phyloP scores from a whole-genome alignment of 257 asterid genomes.

The Perilla frutescens region DNA sequence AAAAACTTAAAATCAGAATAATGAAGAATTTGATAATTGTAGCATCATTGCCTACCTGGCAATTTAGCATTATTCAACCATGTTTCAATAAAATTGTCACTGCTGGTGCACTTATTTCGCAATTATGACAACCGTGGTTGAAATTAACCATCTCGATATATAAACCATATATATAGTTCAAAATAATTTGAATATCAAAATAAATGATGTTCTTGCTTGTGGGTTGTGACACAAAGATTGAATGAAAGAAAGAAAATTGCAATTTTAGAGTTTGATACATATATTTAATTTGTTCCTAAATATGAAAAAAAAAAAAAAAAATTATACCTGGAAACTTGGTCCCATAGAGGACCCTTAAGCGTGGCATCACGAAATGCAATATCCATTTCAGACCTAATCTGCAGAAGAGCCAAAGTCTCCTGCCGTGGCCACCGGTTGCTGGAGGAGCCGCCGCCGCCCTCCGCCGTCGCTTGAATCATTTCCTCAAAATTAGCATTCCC shows the following conservation, averaged over 20 bases:
- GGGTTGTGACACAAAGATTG: no score
- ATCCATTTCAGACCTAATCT: conserved; percentile 54
- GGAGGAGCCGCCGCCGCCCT: conserved; percentile 33
- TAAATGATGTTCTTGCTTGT: no score
- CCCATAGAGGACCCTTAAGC: conserved; percentile 52
- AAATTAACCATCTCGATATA: not conserved
- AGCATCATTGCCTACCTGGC: not conserved
- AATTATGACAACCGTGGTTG: conserved; percentile 10
- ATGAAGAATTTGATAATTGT: not conserved
- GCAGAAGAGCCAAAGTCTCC: conserved; percentile 48
- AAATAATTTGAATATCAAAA: no score
- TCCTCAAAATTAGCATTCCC: conserved; percentile 40
- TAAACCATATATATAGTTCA: no score
- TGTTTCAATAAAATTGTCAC: not conserved
- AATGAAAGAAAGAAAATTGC: no score
- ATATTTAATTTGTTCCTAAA: no score
- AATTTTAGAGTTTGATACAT: no score
- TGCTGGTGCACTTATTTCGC: conserved; percentile 28
- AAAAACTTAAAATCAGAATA: not conserved
- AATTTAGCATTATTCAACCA: conserved; percentile 26
- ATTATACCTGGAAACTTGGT: conserved; percentile 50
- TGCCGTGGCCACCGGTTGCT: conserved; percentile 55
- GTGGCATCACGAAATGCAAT: conserved; percentile 49
- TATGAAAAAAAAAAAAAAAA: not conserved
- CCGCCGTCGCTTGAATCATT: conserved; percentile 36